Conservation (phyloP, 1,284 basidiomycete genomes). For the Leucoagaricus sp. region DNA sequence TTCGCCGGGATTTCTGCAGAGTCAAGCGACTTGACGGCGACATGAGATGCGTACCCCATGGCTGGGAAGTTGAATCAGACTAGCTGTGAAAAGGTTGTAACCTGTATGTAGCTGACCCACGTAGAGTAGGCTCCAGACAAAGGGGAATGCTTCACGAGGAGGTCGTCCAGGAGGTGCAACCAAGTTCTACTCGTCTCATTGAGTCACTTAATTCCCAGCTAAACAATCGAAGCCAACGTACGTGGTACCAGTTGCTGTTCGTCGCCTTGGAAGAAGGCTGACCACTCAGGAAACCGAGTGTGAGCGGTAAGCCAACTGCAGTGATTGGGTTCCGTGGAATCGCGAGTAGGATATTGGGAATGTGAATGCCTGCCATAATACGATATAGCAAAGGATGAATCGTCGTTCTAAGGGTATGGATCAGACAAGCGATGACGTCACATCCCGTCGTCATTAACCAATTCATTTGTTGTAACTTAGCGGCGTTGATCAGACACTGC, state of each 20-base stretch:
- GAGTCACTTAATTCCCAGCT: background rate
- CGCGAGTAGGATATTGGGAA: constrained; percentile 51
- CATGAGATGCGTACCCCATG: constrained; percentile 76
- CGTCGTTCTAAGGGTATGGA: background rate
- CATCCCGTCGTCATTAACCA: constrained; percentile 8
- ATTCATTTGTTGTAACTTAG: no score
- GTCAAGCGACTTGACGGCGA: constrained; percentile 62
- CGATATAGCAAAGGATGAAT: background rate
- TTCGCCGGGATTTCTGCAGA: constrained; percentile 38
- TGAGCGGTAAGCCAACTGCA: constrained; percentile 64
- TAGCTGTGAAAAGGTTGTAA: no score
- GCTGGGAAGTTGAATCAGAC: constrained; percentile 30
- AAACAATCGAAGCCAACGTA: constrained; percentile 26
- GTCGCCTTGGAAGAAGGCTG: constrained; percentile 48
- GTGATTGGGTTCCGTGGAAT: constrained; percentile 60
- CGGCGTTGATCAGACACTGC: no score
- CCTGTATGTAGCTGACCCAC: constrained; percentile 28
- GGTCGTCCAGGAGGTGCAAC: constrained; percentile 47
- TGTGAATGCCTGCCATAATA: constrained; percentile 29
- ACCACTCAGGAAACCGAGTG: constrained; percentile 56
- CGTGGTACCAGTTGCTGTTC: constrained; percentile 59
- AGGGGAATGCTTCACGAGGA: constrained; percentile 54
- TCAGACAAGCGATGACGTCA: constrained; percentile 11
- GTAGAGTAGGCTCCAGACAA: constrained; percentile 63
- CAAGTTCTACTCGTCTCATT: constrained; percentile 38